These are phyloP conservation scores for Zea mays DNA, from an alignment of 176 grass and related monocot genomes.

Conservation along the genomic window Zm-B73-REFERENCE-NAM-5.0 NC_050101.1:173144001-173144500, in stretches of 20 bases:
- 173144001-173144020: background rate
- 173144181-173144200: slow-evolving; percentile 80
- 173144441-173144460: slow-evolving; percentile 15
- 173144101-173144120: background rate
- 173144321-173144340: background rate
- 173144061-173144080: background rate
- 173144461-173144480: slow-evolving; percentile 17
- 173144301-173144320: slow-evolving; percentile 15
- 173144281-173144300: slow-evolving; percentile 70
- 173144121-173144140: slow-evolving; percentile 69
- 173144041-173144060: background rate
- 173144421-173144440: background rate
- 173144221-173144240: slow-evolving; percentile 68
- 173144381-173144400: slow-evolving; percentile 1
- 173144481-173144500: background rate
- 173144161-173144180: slow-evolving; percentile 48
- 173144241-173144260: slow-evolving; percentile 77
- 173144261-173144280: slow-evolving; percentile 87
- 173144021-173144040: background rate
- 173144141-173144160: slow-evolving; percentile 81
- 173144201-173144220: slow-evolving; percentile 83
- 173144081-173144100: background rate
- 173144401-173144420: slow-evolving; percentile 20
- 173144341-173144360: background rate
- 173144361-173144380: background rate